Evolutionary conservation across 2,329 filamentous ascomycete genomes (phyloP), one percentile per base, ranked within the genome.

Genomic region (Mollisiaceae sp.): DNA sequence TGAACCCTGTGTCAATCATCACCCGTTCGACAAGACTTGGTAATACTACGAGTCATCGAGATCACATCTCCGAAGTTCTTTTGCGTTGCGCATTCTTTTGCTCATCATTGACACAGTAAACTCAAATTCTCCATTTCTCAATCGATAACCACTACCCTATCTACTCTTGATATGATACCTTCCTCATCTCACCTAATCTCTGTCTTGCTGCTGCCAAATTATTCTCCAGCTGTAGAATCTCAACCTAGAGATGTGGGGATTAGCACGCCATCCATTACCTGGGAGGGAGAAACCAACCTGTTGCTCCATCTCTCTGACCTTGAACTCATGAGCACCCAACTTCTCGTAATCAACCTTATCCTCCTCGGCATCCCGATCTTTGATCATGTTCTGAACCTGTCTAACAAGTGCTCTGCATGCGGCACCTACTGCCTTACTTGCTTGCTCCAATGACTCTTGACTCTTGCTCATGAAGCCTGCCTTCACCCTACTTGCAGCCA

Each of bases 251-350:
- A 60, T 38, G 66, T 58, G 27, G 27, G 20, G 38, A 36, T 71
- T 71, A 70, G 59, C 64, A 32, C 11, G 36, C n/a, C 14, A 66
- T 50, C 24, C n/a, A 43, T 18, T 45, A 22, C 9, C 22, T 45
- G 27, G 35, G 54, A 63, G 45, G 41, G 6, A 65, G 45, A 54
- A 41, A 52, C 86, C 74, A 84, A 97, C 94, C 91, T 99, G 95
- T 77, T 99, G 95, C 82, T 99, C 95, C 95, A 99, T 99, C 82
- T 99, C 94, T 73, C 91, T 87, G 60, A 97, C 93, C 85, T 99
- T 99, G 84, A 99, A 98, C 81, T 99, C 95, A 79, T 97, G 94
- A 38, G 91, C 89, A 68, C 92, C 94, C 56, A 99, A 82, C 81
- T 93, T 92, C 52, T 86, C 84, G 79, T 98, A 99, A 78, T 99